These are phyloP conservation scores for Teratosphaeriaceae sp. DNA, from an alignment of 2,329 filamentous ascomycete genomes.

Conservation along the genomic window DNA sequence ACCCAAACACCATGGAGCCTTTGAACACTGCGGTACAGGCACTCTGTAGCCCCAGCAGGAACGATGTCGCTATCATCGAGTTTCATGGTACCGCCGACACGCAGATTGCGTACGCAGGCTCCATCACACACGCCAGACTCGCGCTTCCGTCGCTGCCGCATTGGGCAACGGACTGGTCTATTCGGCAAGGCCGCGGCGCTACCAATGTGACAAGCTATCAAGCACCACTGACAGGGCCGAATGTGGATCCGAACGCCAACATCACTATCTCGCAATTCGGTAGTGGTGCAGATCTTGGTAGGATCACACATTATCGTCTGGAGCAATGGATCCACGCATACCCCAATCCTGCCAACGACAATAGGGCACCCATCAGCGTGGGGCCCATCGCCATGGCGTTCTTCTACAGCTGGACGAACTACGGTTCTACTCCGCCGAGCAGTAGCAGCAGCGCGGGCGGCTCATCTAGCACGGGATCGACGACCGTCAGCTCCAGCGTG, in stretches of 20 bases:
- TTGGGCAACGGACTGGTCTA: conserved; percentile 31
- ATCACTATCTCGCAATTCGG: conserved; percentile 17
- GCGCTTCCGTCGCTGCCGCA: conserved; percentile 16
- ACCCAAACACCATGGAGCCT: conserved; percentile 16
- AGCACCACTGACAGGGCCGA: not conserved
- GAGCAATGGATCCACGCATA: conserved; percentile 30
- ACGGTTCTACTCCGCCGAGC: conserved; percentile 1
- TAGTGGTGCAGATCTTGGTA: conserved; percentile 26
- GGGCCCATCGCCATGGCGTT: conserved; percentile 24
- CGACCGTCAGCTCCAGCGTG: conserved; percentile 5
- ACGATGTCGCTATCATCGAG: conserved; percentile 34
- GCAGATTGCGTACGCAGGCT: conserved; percentile 35
- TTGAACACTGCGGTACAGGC: conserved; percentile 17
- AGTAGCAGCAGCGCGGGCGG: conserved; percentile 6
- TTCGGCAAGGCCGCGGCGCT: conserved; percentile 26
- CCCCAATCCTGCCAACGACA: conserved; percentile 19
- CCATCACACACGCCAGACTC: conserved; percentile 8
- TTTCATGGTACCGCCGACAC: conserved; percentile 37
- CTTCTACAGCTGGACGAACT: conserved; percentile 22
- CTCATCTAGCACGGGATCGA: not conserved
- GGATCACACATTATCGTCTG: conserved; percentile 31
- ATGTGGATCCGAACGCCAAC: not conserved
- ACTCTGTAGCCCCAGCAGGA: conserved; percentile 16
- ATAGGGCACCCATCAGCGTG: conserved; percentile 18
- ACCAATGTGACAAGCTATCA: conserved; percentile 24